Evolutionary conservation across 2,329 filamentous ascomycete genomes (phyloP).

Genomic region (Neurospora sp.): DNA sequence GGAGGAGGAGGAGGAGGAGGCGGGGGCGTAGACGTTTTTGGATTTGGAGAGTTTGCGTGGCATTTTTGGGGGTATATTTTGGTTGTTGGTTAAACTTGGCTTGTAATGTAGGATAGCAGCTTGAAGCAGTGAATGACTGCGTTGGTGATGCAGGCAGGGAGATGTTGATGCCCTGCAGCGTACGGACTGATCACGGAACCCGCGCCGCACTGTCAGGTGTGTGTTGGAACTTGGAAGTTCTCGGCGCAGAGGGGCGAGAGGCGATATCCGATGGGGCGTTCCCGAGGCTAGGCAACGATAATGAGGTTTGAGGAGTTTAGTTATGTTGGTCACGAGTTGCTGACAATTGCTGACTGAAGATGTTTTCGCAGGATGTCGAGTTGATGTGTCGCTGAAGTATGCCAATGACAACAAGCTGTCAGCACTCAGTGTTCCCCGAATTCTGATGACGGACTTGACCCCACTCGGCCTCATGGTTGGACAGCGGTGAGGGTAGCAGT

Average conservation of each 20-base stretch:
- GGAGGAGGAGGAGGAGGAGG: slow-evolving; percentile 13
- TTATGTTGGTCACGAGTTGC: neutral
- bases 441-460: neutral
- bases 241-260: neutral
- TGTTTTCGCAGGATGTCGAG: neutral
- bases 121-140: neutral
- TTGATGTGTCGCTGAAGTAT: neutral
- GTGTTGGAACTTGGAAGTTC: neutral
- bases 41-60: slow-evolving; percentile 13
- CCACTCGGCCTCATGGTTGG: neutral
- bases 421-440: neutral
- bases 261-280: neutral
- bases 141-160: neutral
- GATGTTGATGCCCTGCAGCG: neutral
- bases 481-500: neutral
- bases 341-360: neutral
- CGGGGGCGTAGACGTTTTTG: slow-evolving; percentile 16
- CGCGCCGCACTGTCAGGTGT: neutral
- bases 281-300: neutral
- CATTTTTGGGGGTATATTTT: slow-evolving; percentile 7
- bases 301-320: neutral
- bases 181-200: neutral
- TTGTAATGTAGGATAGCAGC: slow-evolving; percentile 11
- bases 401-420: neutral
- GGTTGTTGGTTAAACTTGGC: neutral